Conservation (phyloP, 306 rosid genomes). For the Notholithocarpus densiflorus region DNA sequence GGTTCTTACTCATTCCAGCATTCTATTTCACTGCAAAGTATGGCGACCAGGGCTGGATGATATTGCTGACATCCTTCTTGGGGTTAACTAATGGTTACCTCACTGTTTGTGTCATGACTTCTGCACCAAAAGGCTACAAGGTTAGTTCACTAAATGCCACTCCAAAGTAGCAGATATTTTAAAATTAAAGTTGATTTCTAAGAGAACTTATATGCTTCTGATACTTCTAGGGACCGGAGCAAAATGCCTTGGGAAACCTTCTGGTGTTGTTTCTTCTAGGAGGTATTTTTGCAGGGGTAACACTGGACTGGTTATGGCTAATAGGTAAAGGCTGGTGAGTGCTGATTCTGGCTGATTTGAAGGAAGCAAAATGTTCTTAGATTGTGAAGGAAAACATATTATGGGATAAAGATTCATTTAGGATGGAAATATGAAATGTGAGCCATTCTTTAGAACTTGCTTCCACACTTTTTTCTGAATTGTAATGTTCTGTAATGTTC, state of each 20-base stretch:
- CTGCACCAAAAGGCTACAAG: conserved; percentile 94
- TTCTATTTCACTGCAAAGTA: conserved; percentile 83
- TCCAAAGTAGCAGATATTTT: not conserved
- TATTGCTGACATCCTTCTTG: conserved; percentile 66
- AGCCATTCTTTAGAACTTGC: not conserved
- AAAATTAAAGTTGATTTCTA: not conserved
- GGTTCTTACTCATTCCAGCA: conserved; percentile 65
- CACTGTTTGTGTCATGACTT: conserved; percentile 77
- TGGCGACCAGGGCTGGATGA: conserved; percentile 88
- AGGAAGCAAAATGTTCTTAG: not conserved
- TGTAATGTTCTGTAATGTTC: not conserved
- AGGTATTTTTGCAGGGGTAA: conserved; percentile 83
- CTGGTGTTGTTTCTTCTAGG: conserved; percentile 67
- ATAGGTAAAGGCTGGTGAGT: conserved; percentile 89
- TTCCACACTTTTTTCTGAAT: not conserved
- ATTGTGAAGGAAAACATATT: not conserved
- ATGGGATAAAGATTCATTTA: not conserved
- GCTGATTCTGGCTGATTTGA: not conserved
- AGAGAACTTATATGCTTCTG: not conserved
- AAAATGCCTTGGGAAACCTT: conserved; percentile 88
- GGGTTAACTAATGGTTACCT: conserved; percentile 81
- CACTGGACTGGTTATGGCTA: conserved; percentile 92
- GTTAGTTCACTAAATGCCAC: conserved; percentile 26
- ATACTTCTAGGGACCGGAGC: conserved; percentile 81
- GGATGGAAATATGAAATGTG: not conserved